These are phyloP conservation scores for Rosellinia necatrix DNA, from an alignment of 2,329 filamentous ascomycete genomes.

Conservation along the genomic window DNA sequence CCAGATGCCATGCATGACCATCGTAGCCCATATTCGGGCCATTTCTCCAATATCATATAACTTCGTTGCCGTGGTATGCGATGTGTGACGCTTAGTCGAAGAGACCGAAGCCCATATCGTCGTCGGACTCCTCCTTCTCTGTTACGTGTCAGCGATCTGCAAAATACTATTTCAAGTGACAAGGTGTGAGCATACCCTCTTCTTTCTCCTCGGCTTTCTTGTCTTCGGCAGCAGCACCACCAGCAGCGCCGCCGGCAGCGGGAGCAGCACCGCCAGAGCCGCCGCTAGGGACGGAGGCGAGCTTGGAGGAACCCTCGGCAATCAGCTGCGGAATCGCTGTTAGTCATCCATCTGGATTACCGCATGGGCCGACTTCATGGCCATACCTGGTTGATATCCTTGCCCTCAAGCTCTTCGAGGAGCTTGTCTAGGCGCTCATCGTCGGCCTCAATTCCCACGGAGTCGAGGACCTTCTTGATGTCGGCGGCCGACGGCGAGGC, in stretches of 20 bases:
- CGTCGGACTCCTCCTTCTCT: slow-evolving; percentile 73
- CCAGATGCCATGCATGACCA: slow-evolving; percentile 38
- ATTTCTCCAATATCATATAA: slow-evolving; percentile 35
- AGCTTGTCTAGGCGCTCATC: slow-evolving; percentile 83
- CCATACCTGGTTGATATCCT: slow-evolving; percentile 89
- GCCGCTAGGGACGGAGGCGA: slow-evolving; percentile 95
- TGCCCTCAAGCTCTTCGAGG: slow-evolving; percentile 88
- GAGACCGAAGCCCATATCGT: slow-evolving; percentile 78
- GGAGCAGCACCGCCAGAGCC: slow-evolving; percentile 75
- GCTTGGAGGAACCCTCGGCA: slow-evolving; percentile 85
- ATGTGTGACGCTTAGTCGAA: slow-evolving; percentile 65
- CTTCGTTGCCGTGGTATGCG: slow-evolving; percentile 32
- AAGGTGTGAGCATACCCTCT: slow-evolving; percentile 71
- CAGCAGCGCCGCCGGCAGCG: slow-evolving; percentile 69
- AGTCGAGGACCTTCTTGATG: slow-evolving; percentile 85
- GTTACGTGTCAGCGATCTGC: slow-evolving; percentile 24
- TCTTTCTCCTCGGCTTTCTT: slow-evolving; percentile 66
- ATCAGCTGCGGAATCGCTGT: slow-evolving; percentile 70
- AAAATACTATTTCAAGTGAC: not conserved
- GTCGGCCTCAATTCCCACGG: slow-evolving; percentile 95
- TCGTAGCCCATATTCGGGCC: slow-evolving; percentile 35
- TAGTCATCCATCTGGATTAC: slow-evolving; percentile 20
- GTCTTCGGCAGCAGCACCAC: slow-evolving; percentile 67
- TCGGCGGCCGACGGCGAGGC: slow-evolving; percentile 81
- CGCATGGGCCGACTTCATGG: not conserved